phyloP scores from a whole-genome alignment of 306 rosid genomes.

The apple (Malus domestica) region ASM211411v1 NC_041798.1:41669501-41670000 shows the following conservation, averaged over 20 bases:
- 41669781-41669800: too few relatives aligned
- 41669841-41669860: slow-evolving; percentile 55
- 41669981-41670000: not conserved
- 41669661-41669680: not conserved
- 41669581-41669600: not conserved
- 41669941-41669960: slow-evolving; percentile 42
- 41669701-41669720: too few relatives aligned
- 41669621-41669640: slow-evolving; percentile 41
- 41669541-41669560: too few relatives aligned
- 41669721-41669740: too few relatives aligned
- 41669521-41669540: too few relatives aligned
- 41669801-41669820: too few relatives aligned
- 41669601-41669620: slow-evolving; percentile 18
- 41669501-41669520: too few relatives aligned
- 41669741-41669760: too few relatives aligned
- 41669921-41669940: slow-evolving; percentile 36
- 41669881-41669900: not conserved
- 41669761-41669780: too few relatives aligned
- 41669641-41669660: slow-evolving; percentile 32
- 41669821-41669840: slow-evolving; percentile 22
- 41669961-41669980: slow-evolving; percentile 41
- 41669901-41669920: not conserved
- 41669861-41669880: slow-evolving; percentile 47
- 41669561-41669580: not conserved
- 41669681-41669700: too few relatives aligned